Percentiles rank a stretch among this genome's conserved stretches.
These are phyloP conservation scores for Myxozyma udenii DNA, from an alignment of 805 yeast species.

Conservation along the genomic window DNA sequence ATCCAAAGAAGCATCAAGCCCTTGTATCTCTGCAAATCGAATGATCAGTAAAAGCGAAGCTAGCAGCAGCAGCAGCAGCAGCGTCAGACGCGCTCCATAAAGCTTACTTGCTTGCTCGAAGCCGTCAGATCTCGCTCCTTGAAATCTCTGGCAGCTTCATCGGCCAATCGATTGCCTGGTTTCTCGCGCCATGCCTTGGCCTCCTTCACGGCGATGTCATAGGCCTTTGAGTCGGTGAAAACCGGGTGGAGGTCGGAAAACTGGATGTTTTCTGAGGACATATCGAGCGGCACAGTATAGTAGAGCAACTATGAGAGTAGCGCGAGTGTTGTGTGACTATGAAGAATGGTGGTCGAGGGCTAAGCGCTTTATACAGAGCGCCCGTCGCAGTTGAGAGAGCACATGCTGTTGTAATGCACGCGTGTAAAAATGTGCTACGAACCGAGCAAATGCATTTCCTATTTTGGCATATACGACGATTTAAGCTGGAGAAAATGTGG, in stretches of 20 bases:
- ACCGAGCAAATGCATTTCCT: too few species aligned
- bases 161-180: neutral
- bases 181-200: neutral
- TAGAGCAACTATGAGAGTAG: neutral
- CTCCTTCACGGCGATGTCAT: neutral
- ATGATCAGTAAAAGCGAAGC: neutral
- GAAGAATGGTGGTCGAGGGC: neutral
- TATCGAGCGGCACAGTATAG: neutral
- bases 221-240: neutral
- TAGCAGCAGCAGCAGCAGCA: neutral
- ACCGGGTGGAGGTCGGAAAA: neutral
- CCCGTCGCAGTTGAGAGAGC: too few species aligned
- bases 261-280: neutral
- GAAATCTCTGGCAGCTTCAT: neutral
- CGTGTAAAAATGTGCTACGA: too few species aligned
- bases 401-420: neutral
- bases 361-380: neutral
- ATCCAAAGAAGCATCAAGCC: constrained; percentile 19
- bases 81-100: too few species aligned
- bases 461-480: too few species aligned
- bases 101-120: neutral
- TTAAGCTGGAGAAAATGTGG: too few species aligned
- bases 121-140: neutral
- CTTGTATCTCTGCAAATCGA: neutral
- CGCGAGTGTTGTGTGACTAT: neutral